Base-by-base conservation (phyloP, 345 rosid species). In the Bruguiera parviflora region DNA sequence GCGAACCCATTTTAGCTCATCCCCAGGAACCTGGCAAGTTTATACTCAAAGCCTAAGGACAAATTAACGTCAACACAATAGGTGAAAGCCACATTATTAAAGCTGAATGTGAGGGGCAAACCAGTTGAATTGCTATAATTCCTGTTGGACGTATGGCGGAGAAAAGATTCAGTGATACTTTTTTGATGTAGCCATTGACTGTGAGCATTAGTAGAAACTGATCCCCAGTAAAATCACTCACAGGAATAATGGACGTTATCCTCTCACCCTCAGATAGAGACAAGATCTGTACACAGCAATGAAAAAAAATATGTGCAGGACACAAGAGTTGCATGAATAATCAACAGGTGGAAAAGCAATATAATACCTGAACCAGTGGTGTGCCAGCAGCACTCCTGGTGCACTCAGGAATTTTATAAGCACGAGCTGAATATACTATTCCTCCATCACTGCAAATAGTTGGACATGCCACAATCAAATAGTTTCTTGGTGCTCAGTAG, bases 61-160 rank as follows among this genome's bases (percentile, higher is more conserved):
- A 58, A 46, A 66, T 21, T 33, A 3, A 8, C 9, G 1, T 28
- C 16, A 37, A 53, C 18, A 3, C 18, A 37, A 71, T 52, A 21
- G 51, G 39, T 47, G 37, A n/a, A 35, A 31, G 68, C 19, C 18
- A 20, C 47, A 22, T 67, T 28, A 64, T 43, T 11, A 49, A 57
- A 18, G 69, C 53, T 63, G 43, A 67, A n/a, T 13, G 47, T 67
- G 73, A 59, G 52, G 67, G 68, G 74, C 91, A 75, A 72, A 94
- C 98, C 97, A 94, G 78, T 68, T 91, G 97, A 81, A 91, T 88
- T 60, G 97, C 98, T 61, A 94, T 94, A 71, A 91, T 94, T 84
- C 98, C 98, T 6, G 96, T 91, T 70, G 98, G 89, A 47, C 98
- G 92, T 75, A 94, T 89, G 53, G 95, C 82, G 8, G 97, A 91